Evolutionary conservation across 2,329 filamentous ascomycete genomes (phyloP), one percentile per base, ranked within the genome.

Genomic region (Ceratocystis eucalypticola): DNA sequence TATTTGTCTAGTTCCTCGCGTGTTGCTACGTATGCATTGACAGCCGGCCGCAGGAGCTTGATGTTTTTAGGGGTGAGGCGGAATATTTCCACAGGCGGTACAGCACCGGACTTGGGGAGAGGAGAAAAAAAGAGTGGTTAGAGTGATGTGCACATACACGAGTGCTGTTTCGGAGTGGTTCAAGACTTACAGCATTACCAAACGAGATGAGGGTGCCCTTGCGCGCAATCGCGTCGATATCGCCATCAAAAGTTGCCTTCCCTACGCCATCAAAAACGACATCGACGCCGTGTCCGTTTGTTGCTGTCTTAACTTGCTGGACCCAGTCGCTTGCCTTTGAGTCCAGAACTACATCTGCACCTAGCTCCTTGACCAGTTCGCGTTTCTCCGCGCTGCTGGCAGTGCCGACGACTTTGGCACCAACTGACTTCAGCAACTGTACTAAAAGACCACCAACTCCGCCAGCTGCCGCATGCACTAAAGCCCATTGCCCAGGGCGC

Each of bases 191-290:
- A 6, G 89, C 88, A 76, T 95, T 95, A 2, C 91, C 91, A 76
- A 92, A 95, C 62, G 84, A 87, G 30, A 91, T 81, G 71, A 96
- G 76, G 1, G 80, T 87, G 4, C 91, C 92, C 78, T 95, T 95
- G 69, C 86, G 75, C 70, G 86, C 88, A 65, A 93, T 80, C 71
- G 85, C 82, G 70, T 91, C 84, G 69, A 96, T 74, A 71, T 87
- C 88, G 22, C 83, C 80, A 70, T 96, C 89, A 76, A 94, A 96
- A 0, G 92, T 96, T 62, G 82, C 81, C 77, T 90, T 90, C 12
- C 91, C 92, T 2, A 96, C 89, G 5, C 89, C 88, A 73, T 96
- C 91, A 73, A 91, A 95, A 33, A 96, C 87, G 8, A 87, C 90
- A 69, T 84, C 82, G 1, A 88, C 86, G 6, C 92, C 92, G 68